These are phyloP conservation scores for Curvularia sp. DNA, from an alignment of 2,329 filamentous ascomycete genomes.

Conservation along the genomic window DNA sequence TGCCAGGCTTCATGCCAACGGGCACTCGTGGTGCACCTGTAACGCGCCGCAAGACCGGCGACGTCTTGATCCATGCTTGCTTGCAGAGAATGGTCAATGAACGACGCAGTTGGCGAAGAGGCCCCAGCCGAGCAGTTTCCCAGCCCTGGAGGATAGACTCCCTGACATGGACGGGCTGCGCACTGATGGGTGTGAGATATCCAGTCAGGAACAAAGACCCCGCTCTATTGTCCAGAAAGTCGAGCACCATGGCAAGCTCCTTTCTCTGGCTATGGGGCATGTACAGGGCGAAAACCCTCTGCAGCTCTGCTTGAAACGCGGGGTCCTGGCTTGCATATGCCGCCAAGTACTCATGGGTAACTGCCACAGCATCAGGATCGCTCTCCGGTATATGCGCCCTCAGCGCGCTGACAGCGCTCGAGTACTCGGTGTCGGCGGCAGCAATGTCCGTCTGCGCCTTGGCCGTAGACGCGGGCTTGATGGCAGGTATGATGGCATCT, in stretches of 20 bases:
- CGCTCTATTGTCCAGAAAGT: conserved; percentile 63
- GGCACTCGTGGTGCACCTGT: conserved; percentile 67
- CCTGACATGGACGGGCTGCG: conserved; percentile 67
- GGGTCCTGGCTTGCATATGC: conserved; percentile 62
- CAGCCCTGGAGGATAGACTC: conserved; percentile 69
- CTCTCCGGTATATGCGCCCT: conserved; percentile 33
- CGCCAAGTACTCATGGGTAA: conserved; percentile 62
- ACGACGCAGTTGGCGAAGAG: conserved; percentile 64
- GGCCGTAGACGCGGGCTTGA: conserved; percentile 54
- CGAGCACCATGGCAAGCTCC: conserved; percentile 61
- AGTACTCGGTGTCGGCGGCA: conserved; percentile 61
- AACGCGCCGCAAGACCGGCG: conserved; percentile 62
- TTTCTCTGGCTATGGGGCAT: conserved; percentile 59
- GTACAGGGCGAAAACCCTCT: conserved; percentile 58
- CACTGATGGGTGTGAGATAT: conserved; percentile 67
- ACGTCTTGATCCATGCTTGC: conserved; percentile 63
- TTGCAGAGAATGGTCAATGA: conserved; percentile 64
- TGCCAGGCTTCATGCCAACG: conserved; percentile 60
- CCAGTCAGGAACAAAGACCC: conserved; percentile 73
- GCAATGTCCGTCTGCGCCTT: conserved; percentile 51
- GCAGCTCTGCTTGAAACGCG: conserved; percentile 61
- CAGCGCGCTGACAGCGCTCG: conserved; percentile 52
- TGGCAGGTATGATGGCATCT: conserved; percentile 66
- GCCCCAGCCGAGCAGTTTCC: conserved; percentile 63
- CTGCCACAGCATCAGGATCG: conserved; percentile 49